Evolutionary conservation across 2,329 filamentous ascomycete species (phyloP), one percentile per base, ranked within the genome.

Genomic region (Cladorrhinum sp.): DNA sequence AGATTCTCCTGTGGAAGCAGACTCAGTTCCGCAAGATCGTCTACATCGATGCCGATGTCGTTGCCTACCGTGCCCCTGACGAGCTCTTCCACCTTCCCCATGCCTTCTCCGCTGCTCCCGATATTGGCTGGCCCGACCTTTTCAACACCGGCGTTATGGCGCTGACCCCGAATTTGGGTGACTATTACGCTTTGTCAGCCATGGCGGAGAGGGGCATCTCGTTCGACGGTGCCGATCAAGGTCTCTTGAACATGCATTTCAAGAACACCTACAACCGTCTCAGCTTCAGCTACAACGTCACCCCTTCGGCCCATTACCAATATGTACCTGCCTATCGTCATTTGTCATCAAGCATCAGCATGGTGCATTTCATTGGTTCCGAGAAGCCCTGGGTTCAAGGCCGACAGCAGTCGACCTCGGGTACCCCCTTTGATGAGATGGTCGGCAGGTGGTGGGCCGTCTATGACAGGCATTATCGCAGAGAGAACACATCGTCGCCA

Each of bases 141-240:
- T 98, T 98, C 85, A 99, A 99, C 77, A 92, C 90, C n/a, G 95
- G 95, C 70, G 86, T 99, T 68, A 96, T 99, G 92, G 92, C 92
- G 36, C 76, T 99, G 62, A 88, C 83, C 16, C 95, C 95, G 32
- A 89, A 93, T 75, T 80, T 93, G 83, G 89, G 88, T 60, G 93
- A 96, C 67, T 98, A 93, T 76, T 88, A 92, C 76, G 90, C 91
- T 48, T 81, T 99, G 71, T 81, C 87, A 65, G 91, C 90, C 64
- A 86, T 97, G 81, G 92, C 95, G 24, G 85, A 92, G 67, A 82
- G 87, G 58, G 93, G 93, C 24, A 90, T 93, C 72, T 97, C 93
- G 65, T 99, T 99, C 71, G 95, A 99, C 73, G 95, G 95, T 53
- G 95, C 95, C 38, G 95, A 99, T 73, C 95, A 99, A 76, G 95